Conservation (phyloP, 78 protist species). For the Mastigamoeba balamuthi region DNA sequence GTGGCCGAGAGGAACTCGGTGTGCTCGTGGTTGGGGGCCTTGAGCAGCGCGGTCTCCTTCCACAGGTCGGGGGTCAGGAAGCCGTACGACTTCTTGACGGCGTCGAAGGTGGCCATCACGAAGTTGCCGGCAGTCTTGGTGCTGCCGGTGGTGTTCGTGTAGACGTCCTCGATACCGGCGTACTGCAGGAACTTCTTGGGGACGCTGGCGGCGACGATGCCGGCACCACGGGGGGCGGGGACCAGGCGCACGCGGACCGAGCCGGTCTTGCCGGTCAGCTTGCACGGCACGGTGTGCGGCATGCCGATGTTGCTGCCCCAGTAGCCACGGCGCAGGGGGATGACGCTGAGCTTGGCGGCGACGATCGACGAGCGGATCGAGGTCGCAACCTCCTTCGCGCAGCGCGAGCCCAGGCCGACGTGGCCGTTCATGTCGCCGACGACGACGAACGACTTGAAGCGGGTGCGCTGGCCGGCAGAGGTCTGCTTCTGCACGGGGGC, state of each 20-base stretch:
- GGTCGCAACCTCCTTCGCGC: constrained; percentile 98
- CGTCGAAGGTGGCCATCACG: constrained; percentile 91
- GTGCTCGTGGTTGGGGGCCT: constrained; percentile 70
- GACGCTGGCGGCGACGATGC: constrained; percentile 95
- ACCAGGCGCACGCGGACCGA: constrained; percentile 94
- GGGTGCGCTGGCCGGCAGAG: constrained; percentile 99
- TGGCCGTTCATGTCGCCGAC: constrained; percentile 95
- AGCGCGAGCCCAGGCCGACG: constrained; percentile 98
- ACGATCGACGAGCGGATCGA: constrained; percentile 98
- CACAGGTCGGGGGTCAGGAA: constrained; percentile 99
- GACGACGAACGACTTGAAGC: constrained; percentile 95
- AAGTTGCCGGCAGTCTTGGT: constrained; percentile 99
- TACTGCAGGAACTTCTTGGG: constrained; percentile 93
- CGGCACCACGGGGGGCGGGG: constrained; percentile 99
- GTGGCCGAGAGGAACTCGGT: constrained; percentile 49
- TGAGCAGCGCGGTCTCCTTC: constrained; percentile 57
- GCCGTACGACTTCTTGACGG: constrained; percentile 82
- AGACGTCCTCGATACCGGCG: constrained; percentile 99
- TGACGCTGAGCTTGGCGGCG: constrained; percentile 90
- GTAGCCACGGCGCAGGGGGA: constrained; percentile 98
- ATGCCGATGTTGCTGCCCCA: constrained; percentile 99
- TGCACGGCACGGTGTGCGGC: constrained; percentile 99
- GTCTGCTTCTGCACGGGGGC: constrained; percentile 99
- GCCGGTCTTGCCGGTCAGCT: constrained; percentile 99
- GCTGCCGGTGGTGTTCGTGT: constrained; percentile 89